These are phyloP conservation scores for Nakataea oryzae DNA, from an alignment of 2,329 filamentous ascomycete genomes.

Conservation along the genomic window DNA sequence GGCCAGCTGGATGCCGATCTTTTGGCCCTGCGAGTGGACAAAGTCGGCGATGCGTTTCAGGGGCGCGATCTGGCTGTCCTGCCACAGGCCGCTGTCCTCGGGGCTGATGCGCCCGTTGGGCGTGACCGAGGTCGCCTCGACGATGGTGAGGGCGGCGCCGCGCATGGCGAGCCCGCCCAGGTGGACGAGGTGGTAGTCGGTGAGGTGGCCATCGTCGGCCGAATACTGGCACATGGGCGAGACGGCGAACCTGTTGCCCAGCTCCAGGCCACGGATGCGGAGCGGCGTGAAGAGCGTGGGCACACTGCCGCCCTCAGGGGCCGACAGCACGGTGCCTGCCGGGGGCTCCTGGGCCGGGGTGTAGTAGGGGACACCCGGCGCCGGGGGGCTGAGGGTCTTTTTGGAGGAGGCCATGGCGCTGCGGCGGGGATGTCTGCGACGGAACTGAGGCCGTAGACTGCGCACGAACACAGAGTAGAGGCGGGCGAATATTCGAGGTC, in stretches of 20 bases:
- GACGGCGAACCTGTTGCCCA: slow-evolving; percentile 47
- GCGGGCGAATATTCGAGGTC: too few species aligned
- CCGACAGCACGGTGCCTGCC: slow-evolving; percentile 32
- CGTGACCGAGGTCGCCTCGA: slow-evolving; percentile 70
- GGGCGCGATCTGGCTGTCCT: slow-evolving; percentile 69
- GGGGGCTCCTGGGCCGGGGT: slow-evolving; percentile 43
- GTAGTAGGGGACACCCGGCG: slow-evolving; percentile 37
- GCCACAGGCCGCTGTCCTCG: slow-evolving; percentile 71
- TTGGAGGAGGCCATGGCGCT: slow-evolving; percentile 3
- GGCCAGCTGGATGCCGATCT: slow-evolving; percentile 69
- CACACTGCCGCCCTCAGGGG: slow-evolving; percentile 18
- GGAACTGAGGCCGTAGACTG: too few species aligned
- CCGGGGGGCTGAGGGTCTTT: slow-evolving; percentile 23
- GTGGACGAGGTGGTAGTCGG: slow-evolving; percentile 74
- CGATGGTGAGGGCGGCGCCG: slow-evolving; percentile 62
- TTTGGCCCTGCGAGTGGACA: slow-evolving; percentile 66
- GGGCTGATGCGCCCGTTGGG: slow-evolving; percentile 76
- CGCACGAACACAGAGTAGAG: too few species aligned
- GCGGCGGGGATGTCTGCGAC: not conserved
- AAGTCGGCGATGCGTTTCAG: slow-evolving; percentile 66
- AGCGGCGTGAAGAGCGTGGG: slow-evolving; percentile 48
- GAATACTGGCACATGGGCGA: slow-evolving; percentile 54
- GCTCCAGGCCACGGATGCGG: slow-evolving; percentile 37
- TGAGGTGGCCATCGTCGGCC: slow-evolving; percentile 54
- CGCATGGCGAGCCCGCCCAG: slow-evolving; percentile 68